Evolutionary conservation across 371 early-diverging fungal species (phyloP).

Genomic region (Mortierella sp.): DNA sequence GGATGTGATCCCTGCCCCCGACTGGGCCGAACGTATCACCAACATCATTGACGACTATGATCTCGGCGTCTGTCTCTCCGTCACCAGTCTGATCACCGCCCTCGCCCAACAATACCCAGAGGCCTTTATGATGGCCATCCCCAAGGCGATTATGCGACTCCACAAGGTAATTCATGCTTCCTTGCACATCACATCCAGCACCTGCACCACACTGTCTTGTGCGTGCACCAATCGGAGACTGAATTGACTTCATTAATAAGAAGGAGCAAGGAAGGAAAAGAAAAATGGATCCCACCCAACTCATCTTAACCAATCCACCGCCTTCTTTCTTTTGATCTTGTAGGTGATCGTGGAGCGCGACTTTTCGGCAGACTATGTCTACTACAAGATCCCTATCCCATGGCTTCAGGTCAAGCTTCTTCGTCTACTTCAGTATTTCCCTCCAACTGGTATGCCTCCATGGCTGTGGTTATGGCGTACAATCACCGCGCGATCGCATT

Average conservation of each 20-base stretch:
- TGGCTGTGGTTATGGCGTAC: not conserved
- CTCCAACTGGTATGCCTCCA: constrained; percentile 81
- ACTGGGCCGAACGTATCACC: constrained; percentile 91
- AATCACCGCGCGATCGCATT: not conserved
- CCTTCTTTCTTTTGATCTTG: not conserved
- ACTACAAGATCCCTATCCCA: constrained; percentile 97
- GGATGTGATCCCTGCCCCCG: constrained; percentile 87
- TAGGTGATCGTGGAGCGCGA: constrained; percentile 91
- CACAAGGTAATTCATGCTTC: constrained; percentile 72
- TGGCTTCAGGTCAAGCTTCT: constrained; percentile 98
- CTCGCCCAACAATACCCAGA: constrained; percentile 92
- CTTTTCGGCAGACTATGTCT: constrained; percentile 88
- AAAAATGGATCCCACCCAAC: not conserved
- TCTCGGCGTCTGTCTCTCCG: constrained; percentile 90
- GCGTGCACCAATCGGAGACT: constrained; percentile 12
- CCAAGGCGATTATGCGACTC: constrained; percentile 83
- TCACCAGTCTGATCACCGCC: constrained; percentile 86
- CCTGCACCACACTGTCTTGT: no score
- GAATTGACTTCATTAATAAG: not conserved
- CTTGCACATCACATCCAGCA: no score
- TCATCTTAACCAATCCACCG: not conserved
- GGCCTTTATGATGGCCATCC: constrained; percentile 79
- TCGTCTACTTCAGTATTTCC: constrained; percentile 94
- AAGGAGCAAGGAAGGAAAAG: not conserved
- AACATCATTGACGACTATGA: constrained; percentile 89